Base-by-base conservation (phyloP, 306 rosid genomes). In the Cucumis melo region DNA sequence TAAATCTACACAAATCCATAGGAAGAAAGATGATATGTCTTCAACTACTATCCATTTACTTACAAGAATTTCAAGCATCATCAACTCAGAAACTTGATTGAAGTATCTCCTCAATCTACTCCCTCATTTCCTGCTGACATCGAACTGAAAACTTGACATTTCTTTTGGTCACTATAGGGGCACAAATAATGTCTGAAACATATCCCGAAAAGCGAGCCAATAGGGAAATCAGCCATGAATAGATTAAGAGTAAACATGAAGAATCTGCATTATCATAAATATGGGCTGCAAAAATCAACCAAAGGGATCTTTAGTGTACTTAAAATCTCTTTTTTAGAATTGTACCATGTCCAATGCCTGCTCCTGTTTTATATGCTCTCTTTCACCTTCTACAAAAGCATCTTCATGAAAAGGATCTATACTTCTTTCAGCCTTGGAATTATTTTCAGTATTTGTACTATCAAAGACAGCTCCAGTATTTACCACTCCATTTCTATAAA, bases 401-500 rank as follows among this genome's bases (percentile, higher is more conserved):
- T 72, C 76, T 50, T 46, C 76, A 21, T 72, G 76, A 24, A 46
- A 50, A 11, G 38, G 76, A 15, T 48, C 41, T 48, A 48, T 10
- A 72, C 76, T 72, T 72, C 20, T 72, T 72, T 72, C 76, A 27
- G 42, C 60, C 42, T 72, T 50, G 42, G 10, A 27, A 38, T 48
- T 46, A 50, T 19, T 50, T 27, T 72, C 76, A 72, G 44, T 48
- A 54, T 19, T 74, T 56, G 61, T 53, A 19, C 8, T 54, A 56
- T n/a, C 50, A 58, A 19, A 56, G 32, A 24, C 76, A 72, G 78
- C 80, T 75, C 87, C 91, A 50, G 81, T 57, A 85, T 80, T 82
- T n/a, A 82, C 44, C 39, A 73, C 73, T 32, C 86, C 94, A 3
- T 78, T 88, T 63, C 88, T 80, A 75, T 86, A 86, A 54, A 93